Evolutionary conservation across 805 yeast species (phyloP).

Genomic region (Teunomyces barrocoloradensis): DNA sequence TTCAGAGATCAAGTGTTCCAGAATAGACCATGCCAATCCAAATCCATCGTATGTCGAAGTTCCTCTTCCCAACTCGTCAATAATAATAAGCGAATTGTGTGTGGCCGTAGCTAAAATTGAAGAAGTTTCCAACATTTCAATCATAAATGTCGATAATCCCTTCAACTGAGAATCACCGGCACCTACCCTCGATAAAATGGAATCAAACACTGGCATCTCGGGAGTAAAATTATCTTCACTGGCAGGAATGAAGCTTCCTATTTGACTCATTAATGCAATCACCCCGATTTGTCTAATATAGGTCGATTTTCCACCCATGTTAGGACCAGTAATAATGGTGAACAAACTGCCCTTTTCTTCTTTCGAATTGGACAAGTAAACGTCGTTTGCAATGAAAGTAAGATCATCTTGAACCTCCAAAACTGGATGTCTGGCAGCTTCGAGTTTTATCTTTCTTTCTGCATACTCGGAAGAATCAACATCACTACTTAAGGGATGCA

Average conservation of each 20-base stretch:
- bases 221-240: slow-evolving; percentile 47
- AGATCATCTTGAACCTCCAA: slow-evolving; percentile 89
- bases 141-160: slow-evolving; percentile 95
- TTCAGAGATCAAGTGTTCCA: slow-evolving; percentile 73
- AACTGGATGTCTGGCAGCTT: slow-evolving; percentile 91
- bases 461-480: slow-evolving; percentile 21
- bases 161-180: slow-evolving; percentile 97
- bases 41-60: slow-evolving; percentile 91
- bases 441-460: slow-evolving; percentile 50
- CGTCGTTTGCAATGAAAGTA: slow-evolving; percentile 89
- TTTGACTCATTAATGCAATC: slow-evolving; percentile 80
- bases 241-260: slow-evolving; percentile 84
- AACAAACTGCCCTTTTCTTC: slow-evolving; percentile 56
- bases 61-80: slow-evolving; percentile 96
- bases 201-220: slow-evolving; percentile 81
- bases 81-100: slow-evolving; percentile 72
- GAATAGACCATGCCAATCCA: slow-evolving; percentile 96
- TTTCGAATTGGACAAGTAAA: slow-evolving; percentile 48
- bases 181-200: slow-evolving; percentile 94
- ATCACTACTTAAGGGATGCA: slow-evolving; percentile 50
- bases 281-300: slow-evolving; percentile 89
- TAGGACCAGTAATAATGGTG: slow-evolving; percentile 88
- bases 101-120: slow-evolving; percentile 81
- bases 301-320: slow-evolving; percentile 97
- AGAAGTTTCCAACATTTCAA: slow-evolving; percentile 94